phyloP scores from a whole-genome alignment of 176 grass and related monocot genomes.

The Aegilops bicornis region DNA sequence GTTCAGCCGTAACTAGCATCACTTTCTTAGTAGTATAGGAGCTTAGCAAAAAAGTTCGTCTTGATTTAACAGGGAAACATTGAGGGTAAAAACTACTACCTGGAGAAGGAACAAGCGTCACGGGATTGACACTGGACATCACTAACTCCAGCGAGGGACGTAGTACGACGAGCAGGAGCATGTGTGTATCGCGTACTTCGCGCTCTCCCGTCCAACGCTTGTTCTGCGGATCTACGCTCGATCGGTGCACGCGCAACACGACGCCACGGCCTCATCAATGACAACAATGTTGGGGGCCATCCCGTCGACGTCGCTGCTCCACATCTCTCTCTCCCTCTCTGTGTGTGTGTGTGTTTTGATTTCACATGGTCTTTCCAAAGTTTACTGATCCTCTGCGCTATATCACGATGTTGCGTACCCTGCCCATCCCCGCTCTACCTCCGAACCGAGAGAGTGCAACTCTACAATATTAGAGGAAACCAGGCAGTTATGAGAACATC shows the following conservation, averaged over 20 bases:
- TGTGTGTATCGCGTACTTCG: conserved; percentile 21
- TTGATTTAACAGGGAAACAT: not conserved
- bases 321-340: not conserved
- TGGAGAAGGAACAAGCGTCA: not conserved
- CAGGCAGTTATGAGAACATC: too few species aligned
- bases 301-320: not conserved
- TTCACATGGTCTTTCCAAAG: not conserved
- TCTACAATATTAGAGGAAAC: too few species aligned
- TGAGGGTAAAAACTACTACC: not conserved
- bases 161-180: not conserved
- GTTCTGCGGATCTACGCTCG: conserved; percentile 44
- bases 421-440: too few species aligned
- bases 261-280: conserved; percentile 40
- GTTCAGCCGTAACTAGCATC: not conserved
- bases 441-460: too few species aligned
- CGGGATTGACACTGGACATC: not conserved
- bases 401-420: too few species aligned
- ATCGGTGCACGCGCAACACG: conserved; percentile 29
- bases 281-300: not conserved
- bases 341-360: not conserved
- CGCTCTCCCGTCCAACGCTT: conserved; percentile 36
- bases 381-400: not conserved
- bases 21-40: not conserved
- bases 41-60: not conserved
- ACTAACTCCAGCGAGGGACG: not conserved